Conservation (phyloP, 345 rosid species). For the Gossypium bickii region DNA sequence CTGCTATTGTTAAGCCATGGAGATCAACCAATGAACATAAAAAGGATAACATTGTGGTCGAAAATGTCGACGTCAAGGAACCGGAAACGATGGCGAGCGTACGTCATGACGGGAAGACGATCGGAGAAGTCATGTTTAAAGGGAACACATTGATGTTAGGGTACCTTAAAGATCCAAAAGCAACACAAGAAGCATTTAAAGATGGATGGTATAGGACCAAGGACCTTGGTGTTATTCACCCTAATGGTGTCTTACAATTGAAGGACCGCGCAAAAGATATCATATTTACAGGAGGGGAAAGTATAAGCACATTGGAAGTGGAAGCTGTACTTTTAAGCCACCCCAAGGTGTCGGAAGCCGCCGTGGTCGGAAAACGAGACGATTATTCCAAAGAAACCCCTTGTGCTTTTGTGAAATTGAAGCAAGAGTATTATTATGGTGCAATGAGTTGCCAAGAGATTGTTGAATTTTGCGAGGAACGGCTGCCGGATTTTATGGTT, state of each 20-base stretch:
- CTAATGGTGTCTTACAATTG: constrained; percentile 46
- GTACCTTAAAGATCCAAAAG: constrained; percentile 41
- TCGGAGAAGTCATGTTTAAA: constrained; percentile 56
- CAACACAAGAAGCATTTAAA: constrained; percentile 45
- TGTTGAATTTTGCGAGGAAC: constrained; percentile 25
- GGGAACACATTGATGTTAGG: constrained; percentile 58
- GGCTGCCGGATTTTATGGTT: constrained; percentile 31
- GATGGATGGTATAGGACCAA: constrained; percentile 61
- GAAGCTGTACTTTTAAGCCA: constrained; percentile 37
- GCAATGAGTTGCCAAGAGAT: constrained; percentile 27
- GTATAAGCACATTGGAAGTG: constrained; percentile 44
- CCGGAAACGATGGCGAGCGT: constrained; percentile 43
- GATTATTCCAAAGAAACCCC: constrained; percentile 28
- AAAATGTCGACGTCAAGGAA: constrained; percentile 50
- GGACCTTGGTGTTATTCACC: constrained; percentile 49
- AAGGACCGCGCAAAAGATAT: constrained; percentile 56
- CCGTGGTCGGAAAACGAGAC: constrained; percentile 39
- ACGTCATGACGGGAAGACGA: constrained; percentile 46
- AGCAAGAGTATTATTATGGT: constrained; percentile 21
- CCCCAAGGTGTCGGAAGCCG: constrained; percentile 40
- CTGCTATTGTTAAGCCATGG: constrained; percentile 37
- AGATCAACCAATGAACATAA: constrained; percentile 11
- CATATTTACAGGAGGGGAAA: constrained; percentile 22
- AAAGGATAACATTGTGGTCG: constrained; percentile 26
- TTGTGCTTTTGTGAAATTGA: constrained; percentile 46